phyloP scores from a whole-genome alignment of 805 yeast genomes.

The Priceomyces haplophilus region DNA sequence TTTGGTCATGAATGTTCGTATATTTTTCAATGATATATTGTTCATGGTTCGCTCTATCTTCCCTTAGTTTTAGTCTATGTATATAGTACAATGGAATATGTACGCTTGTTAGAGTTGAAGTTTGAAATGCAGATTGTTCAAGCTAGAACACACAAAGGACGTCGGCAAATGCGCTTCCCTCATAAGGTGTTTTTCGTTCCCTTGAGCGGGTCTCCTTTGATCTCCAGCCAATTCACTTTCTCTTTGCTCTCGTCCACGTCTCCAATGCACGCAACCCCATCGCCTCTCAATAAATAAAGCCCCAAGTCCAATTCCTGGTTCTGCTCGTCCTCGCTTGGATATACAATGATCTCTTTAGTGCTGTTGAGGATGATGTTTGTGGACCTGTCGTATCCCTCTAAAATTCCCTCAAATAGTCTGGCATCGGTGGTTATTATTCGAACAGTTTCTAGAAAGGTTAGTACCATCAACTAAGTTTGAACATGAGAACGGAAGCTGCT shows the following conservation, averaged over 20 bases:
- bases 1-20: not conserved
- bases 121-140: not conserved
- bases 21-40: not conserved
- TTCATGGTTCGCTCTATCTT: not conserved
- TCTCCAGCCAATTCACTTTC: slow-evolving; percentile 40
- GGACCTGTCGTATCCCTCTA: slow-evolving; percentile 60
- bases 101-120: not conserved
- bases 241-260: slow-evolving; percentile 45
- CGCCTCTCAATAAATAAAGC: slow-evolving; percentile 55
- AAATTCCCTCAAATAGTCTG: slow-evolving; percentile 40
- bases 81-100: not conserved
- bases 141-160: not conserved
- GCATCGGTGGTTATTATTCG: slow-evolving; percentile 44
- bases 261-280: slow-evolving; percentile 56
- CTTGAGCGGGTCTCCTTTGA: slow-evolving; percentile 31
- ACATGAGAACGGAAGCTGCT: not conserved
- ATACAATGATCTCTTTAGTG: slow-evolving; percentile 51
- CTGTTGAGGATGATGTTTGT: slow-evolving; percentile 56
- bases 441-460: slow-evolving; percentile 33
- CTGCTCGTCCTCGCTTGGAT: slow-evolving; percentile 35
- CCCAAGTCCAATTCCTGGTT: slow-evolving; percentile 46
- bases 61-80: not conserved
- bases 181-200: slow-evolving; percentile 40
- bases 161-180: too few relatives aligned
- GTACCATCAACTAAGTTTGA: slow-evolving; percentile 6